Evolutionary conservation across 2,329 filamentous ascomycete genomes (phyloP), one percentile per base, ranked within the genome.

Genomic region (Colletotrichum godetiae): DNA sequence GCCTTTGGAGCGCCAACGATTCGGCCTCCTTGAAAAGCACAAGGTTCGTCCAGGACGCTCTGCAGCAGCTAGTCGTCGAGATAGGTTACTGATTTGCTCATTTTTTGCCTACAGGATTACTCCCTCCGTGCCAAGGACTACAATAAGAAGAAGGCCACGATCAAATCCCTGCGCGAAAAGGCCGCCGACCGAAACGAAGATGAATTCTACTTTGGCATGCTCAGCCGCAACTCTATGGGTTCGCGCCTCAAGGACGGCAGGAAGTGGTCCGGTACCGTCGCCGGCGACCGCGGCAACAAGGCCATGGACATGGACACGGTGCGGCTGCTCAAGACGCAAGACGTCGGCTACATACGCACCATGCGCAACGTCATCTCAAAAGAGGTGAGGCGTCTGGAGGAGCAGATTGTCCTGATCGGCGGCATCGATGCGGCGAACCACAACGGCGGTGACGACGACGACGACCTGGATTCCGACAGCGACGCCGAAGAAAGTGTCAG

Each of bases 21-120:
- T 95, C 84, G 97, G 97, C 76, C 90, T 98, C 27, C 92, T 98
- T 74, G 97, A 98, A 83, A 98, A 99, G 86, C 94, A 97, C 88
- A 98, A 98, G 86, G 92, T 92, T 80, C 55, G 80, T 75, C 52
- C n/a, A 31, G 35, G 58, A 58, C 4, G 27, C 49, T 11, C 60
- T 15, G 13, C 35, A 35, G n/a, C 33, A 27, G 3, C 10, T 22
- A 19, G 8, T 55, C 42, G 46, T 35, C 27, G 5, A 11, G 52
- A 13, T 12, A 19, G 4, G 11, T 60, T 29, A 29, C 59, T 75
- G 35, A 75, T 35, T 29, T 13, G 13, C 58, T 22, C 19, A 19
- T 24, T 19, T 13, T 22, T 4, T 19, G 42, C 19, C 37, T 22
- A 53, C 73, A 89, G 88, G 91, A 93, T 81, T 92, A 93, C 82